Conservation (phyloP, 441 rosid species). For the Francoa sonchifolia region DNA sequence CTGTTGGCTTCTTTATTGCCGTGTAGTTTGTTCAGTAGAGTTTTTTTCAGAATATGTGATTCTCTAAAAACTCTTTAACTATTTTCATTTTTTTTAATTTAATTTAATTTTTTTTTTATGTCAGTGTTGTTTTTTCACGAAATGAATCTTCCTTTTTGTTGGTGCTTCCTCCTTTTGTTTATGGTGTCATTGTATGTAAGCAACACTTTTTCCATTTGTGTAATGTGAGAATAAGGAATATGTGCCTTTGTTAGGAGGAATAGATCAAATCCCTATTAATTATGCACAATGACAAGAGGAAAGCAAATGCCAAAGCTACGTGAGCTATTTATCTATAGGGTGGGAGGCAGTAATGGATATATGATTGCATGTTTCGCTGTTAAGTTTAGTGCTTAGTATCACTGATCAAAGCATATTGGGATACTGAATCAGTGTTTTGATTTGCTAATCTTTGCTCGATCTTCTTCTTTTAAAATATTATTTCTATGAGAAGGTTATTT, state of each 20-base stretch:
- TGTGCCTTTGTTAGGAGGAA: slow-evolving; percentile 18
- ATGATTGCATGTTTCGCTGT: no score
- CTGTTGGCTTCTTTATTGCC: slow-evolving; percentile 27
- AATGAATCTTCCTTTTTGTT: slow-evolving; percentile 24
- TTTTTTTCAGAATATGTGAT: slow-evolving; percentile 32
- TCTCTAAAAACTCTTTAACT: slow-evolving; percentile 8
- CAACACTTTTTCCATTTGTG: slow-evolving; percentile 14
- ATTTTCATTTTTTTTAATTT: slow-evolving; percentile 13
- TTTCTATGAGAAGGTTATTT: slow-evolving; percentile 10
- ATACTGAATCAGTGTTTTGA: no score
- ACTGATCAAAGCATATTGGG: background rate
- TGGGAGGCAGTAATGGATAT: no score
- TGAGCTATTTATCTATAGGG: no score
- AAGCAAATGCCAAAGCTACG: no score
- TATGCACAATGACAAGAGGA: slow-evolving; percentile 8
- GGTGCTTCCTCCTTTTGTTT: slow-evolving; percentile 16
- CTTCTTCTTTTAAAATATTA: slow-evolving; percentile 9
- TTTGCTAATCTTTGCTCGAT: no score
- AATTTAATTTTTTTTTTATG: slow-evolving; percentile 17
- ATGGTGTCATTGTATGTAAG: slow-evolving; percentile 8
- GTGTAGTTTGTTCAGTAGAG: slow-evolving; percentile 32
- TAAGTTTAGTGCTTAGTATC: background rate
- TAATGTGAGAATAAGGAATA: slow-evolving; percentile 35
- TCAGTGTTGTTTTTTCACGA: slow-evolving; percentile 46
- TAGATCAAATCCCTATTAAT: slow-evolving; percentile 11